Conservation (phyloP, 148 eudicot genomes). For the Rhododendron kiyosumense region DNA sequence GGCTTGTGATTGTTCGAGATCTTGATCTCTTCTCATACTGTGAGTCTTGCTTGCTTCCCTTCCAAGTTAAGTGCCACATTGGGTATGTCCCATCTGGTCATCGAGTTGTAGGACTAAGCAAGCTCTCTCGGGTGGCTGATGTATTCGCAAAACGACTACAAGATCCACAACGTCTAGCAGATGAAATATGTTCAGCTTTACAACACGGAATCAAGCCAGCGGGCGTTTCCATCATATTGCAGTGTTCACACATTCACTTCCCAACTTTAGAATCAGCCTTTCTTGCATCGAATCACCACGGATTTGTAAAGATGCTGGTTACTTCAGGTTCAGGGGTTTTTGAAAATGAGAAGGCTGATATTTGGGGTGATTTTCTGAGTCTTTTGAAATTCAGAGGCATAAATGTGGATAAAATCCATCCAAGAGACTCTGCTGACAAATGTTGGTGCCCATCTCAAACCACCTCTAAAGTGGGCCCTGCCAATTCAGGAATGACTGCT, state of each 20-base stretch:
- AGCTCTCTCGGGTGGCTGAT: slow-evolving; percentile 87
- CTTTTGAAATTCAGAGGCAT: slow-evolving; percentile 48
- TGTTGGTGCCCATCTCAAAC: slow-evolving; percentile 69
- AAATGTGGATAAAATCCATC: slow-evolving; percentile 19
- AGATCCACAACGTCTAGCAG: slow-evolving; percentile 74
- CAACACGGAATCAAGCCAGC: slow-evolving; percentile 55
- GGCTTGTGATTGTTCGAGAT: slow-evolving; percentile 85
- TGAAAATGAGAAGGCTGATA: slow-evolving; percentile 33
- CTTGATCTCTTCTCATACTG: slow-evolving; percentile 87
- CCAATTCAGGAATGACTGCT: slow-evolving; percentile 41
- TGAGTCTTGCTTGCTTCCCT: slow-evolving; percentile 86
- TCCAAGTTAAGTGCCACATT: slow-evolving; percentile 88
- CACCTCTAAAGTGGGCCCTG: slow-evolving; percentile 20
- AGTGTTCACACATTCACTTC: slow-evolving; percentile 65
- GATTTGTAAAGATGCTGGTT: slow-evolving; percentile 38
- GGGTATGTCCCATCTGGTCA: slow-evolving; percentile 89
- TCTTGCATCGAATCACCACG: slow-evolving; percentile 39
- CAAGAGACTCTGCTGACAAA: slow-evolving; percentile 10
- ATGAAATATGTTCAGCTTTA: slow-evolving; percentile 66
- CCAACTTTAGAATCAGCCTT: slow-evolving; percentile 50
- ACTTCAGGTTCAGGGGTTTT: slow-evolving; percentile 72
- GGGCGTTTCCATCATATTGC: slow-evolving; percentile 73
- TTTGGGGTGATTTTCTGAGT: slow-evolving; percentile 63
- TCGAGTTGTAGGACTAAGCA: slow-evolving; percentile 87
- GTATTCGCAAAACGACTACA: slow-evolving; percentile 83